Percentiles rank a stretch among this genome's conserved stretches.
phyloP scores from a whole-genome alignment of 768 basidiomycete genomes.

The Saitozyma sp. region DNA sequence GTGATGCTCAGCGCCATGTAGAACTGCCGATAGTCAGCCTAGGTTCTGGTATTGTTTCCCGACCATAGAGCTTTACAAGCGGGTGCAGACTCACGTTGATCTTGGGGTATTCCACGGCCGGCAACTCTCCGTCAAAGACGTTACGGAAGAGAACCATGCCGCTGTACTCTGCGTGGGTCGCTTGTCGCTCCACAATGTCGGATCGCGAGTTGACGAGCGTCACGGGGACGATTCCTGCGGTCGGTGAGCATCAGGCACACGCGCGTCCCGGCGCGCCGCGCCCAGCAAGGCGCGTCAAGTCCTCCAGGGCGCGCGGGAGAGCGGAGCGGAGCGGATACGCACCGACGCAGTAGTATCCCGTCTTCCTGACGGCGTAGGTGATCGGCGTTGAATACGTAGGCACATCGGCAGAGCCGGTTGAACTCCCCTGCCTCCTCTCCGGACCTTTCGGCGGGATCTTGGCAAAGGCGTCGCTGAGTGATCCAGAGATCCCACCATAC shows the following conservation, averaged over 20 bases:
- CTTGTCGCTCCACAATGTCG: constrained; percentile 53
- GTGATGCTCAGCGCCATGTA: constrained; percentile 79
- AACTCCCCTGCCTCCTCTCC: not conserved
- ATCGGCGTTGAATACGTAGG: constrained; percentile 67
- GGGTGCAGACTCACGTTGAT: constrained; percentile 66
- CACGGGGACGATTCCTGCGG: constrained; percentile 80
- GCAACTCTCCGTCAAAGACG: constrained; percentile 79
- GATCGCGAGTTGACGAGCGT: constrained; percentile 64
- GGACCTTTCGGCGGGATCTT: too few relatives aligned
- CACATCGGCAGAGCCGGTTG: constrained; percentile 17
- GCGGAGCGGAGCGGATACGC: constrained; percentile 50
- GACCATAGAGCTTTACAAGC: too few relatives aligned
- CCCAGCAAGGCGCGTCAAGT: too few relatives aligned
- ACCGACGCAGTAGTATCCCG: constrained; percentile 97
- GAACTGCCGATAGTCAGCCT: constrained; percentile 60
- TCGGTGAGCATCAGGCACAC: not conserved
- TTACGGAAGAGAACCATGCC: constrained; percentile 84
- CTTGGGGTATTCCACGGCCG: constrained; percentile 96
- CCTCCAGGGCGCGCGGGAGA: too few relatives aligned
- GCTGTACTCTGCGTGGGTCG: constrained; percentile 72
- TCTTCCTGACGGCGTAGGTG: constrained; percentile 76
- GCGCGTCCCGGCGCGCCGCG: not conserved
- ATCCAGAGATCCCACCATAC: too few relatives aligned
- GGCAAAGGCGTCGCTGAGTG: too few relatives aligned
- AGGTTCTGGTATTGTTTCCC: constrained; percentile 4